Evolutionary conservation across 257 asterid species (phyloP).

Genomic region (Asclepias syriaca): DNA sequence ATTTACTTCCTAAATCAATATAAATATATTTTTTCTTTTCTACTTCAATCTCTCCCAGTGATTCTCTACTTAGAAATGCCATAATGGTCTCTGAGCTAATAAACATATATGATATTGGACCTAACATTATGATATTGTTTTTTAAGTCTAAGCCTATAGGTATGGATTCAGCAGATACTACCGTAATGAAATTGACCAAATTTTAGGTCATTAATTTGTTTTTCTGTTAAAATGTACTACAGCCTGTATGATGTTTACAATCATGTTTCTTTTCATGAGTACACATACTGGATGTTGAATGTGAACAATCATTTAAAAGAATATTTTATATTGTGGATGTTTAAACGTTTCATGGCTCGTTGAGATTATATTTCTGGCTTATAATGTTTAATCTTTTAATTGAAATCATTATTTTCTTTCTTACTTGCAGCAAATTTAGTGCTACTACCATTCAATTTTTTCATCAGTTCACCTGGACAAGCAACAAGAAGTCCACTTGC

Average conservation of each 20-base stretch:
- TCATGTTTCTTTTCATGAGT: neutral
- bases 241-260: neutral
- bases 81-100: neutral
- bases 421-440: conserved; percentile 80
- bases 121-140: neutral
- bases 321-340: neutral
- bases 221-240: neutral
- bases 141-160: neutral
- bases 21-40: neutral
- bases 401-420: conserved; percentile 10
- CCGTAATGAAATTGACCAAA: neutral
- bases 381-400: neutral
- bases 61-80: neutral
- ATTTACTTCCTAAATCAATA: neutral
- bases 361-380: neutral
- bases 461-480: conserved; percentile 75
- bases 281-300: neutral
- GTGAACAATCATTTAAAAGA: neutral
- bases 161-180: neutral
- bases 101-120: neutral
- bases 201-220: neutral
- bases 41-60: neutral
- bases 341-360: conserved; percentile 2
- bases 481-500: conserved; percentile 71
- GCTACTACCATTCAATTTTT: conserved; percentile 67